phyloP scores from a whole-genome alignment of 805 yeast genomes.

The Metschnikowia similis region DNA sequence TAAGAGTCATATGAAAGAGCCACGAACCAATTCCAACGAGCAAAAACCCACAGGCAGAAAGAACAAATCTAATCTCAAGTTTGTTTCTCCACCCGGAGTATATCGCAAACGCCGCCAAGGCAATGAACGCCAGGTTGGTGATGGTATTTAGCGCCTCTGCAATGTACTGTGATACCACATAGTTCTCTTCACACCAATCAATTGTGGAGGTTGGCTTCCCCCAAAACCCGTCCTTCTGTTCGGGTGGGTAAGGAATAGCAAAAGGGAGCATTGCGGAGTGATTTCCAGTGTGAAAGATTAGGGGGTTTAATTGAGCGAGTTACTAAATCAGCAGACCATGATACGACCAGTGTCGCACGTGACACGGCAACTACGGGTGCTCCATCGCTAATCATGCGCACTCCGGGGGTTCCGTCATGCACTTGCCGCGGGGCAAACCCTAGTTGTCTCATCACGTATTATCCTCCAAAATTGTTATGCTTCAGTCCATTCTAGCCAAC shows the following conservation, averaged over 20 bases:
- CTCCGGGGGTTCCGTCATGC: neutral
- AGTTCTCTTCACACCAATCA: conserved; percentile 98
- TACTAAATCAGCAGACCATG: neutral
- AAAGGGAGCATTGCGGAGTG: conserved; percentile 39
- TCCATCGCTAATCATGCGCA: conserved; percentile 1
- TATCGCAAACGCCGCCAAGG: conserved; percentile 59
- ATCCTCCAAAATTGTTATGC: neutral
- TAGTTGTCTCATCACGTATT: neutral
- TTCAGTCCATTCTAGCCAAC: conserved; percentile 43
- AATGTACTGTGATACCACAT: conserved; percentile 76
- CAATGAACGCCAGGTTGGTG: conserved; percentile 60
- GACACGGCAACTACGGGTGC: conserved; percentile 3
- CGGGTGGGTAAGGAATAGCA: conserved; percentile 53
- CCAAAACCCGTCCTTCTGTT: conserved; percentile 64
- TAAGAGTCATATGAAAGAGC: conserved; percentile 93
- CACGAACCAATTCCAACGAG: conserved; percentile 92
- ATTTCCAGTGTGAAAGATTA: neutral
- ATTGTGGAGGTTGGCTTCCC: conserved; percentile 88
- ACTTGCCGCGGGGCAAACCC: neutral
- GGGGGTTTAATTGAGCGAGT: neutral
- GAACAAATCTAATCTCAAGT: conserved; percentile 65
- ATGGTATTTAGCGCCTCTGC: conserved; percentile 89
- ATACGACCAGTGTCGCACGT: neutral
- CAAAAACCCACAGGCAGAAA: conserved; percentile 75
- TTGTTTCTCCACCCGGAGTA: conserved; percentile 54